These are phyloP conservation scores for Fusarium xylarioides DNA, from an alignment of 2,329 filamentous ascomycete genomes.

Conservation along the genomic window DNA sequence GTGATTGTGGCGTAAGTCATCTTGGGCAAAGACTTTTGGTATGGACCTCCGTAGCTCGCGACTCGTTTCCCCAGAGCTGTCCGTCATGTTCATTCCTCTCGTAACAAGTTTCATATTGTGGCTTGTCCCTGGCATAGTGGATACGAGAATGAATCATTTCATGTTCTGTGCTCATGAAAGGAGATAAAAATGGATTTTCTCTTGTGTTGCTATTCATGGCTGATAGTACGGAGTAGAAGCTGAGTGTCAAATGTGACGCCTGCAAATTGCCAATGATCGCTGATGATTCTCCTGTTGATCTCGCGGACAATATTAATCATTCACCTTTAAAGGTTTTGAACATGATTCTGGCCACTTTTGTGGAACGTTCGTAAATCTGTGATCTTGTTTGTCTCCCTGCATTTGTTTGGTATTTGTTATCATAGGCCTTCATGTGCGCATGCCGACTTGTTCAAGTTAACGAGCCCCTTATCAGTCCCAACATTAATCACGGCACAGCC, in stretches of 20 bases:
- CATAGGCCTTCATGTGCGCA: not conserved
- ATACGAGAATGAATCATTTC: slow-evolving; percentile 29
- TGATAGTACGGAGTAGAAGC: not conserved
- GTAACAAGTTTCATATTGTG: slow-evolving; percentile 2
- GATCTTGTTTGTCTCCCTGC: slow-evolving; percentile 4
- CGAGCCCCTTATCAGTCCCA: not conserved
- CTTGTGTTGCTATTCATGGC: not conserved
- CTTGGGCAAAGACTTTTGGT: too few relatives aligned
- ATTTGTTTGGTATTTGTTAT: slow-evolving; percentile 1
- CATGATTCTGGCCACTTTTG: not conserved
- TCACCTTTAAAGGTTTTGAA: not conserved
- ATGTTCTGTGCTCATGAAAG: not conserved
- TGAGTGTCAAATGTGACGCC: not conserved
- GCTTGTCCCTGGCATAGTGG: slow-evolving; percentile 20
- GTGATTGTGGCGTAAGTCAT: too few relatives aligned
- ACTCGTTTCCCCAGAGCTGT: slow-evolving; percentile 11
- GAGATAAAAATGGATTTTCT: not conserved
- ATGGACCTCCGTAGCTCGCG: too few relatives aligned
- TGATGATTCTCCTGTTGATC: slow-evolving; percentile 41
- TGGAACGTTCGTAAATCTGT: slow-evolving; percentile 13
- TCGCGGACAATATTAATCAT: slow-evolving; percentile 15
- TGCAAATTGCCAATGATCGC: slow-evolving; percentile 16
- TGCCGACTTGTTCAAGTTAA: not conserved
- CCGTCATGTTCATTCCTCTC: slow-evolving; percentile 17
- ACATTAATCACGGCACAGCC: slow-evolving; percentile 11